Base-by-base conservation (phyloP, 208 protist species). In the Crithidia sp. region DNA sequence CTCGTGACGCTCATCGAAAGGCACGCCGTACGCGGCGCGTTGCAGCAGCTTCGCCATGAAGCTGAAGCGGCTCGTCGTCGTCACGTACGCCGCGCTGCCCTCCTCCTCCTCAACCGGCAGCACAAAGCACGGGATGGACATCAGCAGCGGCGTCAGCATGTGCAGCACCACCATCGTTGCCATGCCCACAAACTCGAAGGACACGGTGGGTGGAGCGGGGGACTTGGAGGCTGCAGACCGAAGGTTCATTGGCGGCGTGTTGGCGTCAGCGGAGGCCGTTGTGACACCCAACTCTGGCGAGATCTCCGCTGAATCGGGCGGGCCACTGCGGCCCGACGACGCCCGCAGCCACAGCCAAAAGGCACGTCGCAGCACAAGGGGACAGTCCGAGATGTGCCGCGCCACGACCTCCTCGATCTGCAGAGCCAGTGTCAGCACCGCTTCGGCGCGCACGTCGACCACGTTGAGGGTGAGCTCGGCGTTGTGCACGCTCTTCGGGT, bases 171-270 rank as follows among this genome's bases (percentile, higher is more conserved):
- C 71, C 59, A 77, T 69, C 39, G 77, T 82, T 39, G 81, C 74
- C 65, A 86, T 86, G n/a, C 77, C 79, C 37, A 74, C 78, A 52
- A 82, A 81, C 63, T 84, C 61, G 50, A 76, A 71, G 28, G 58
- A 73, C 13, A 49, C 57, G 28, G 37, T 5, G 5, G 57, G 58
- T 12, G 67, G 39, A 17, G 43, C 19, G 19, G 53, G 43, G n/a
- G 57, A 14, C 2, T 52, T 2, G 13, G 58, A 40, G 19, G 67
- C 16, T 4, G 58, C 40, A 2, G 43, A 19, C 8, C 8, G 7
- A 4, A 54, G 49, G 58, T 73, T 37, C 19, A 54, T 14, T 19
- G 45, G 57, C 10, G 58, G 57, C 19, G 44, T 61, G 28, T 63
- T 52, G 50, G 36, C 36, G 2, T 62, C 56, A 0, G 39, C 41